These are phyloP conservation scores for Sphagnum fallax DNA, from an alignment of 228 moss, liverwort and hornwort genomes.

Conservation along the genomic window DNA sequence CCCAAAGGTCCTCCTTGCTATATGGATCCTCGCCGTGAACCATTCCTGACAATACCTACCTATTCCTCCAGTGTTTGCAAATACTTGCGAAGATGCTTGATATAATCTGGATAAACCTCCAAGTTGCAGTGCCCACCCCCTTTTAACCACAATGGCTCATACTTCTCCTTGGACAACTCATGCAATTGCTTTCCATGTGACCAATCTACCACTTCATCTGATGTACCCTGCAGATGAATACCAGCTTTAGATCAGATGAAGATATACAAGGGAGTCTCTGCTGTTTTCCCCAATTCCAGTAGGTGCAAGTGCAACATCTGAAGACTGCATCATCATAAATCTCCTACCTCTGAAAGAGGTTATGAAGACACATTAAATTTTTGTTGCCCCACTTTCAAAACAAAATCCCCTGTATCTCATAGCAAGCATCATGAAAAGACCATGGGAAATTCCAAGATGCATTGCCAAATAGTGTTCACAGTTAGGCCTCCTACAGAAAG, in stretches of 20 bases:
- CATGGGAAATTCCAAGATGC: background rate
- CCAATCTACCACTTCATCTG: constrained; percentile 29
- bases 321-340: background rate
- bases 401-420: background rate
- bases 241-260: background rate
- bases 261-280: background rate
- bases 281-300: background rate
- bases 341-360: background rate
- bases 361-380: no score
- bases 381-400: background rate
- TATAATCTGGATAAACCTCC: constrained; percentile 4
- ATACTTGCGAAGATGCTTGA: constrained; percentile 5
- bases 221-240: constrained; percentile 41
- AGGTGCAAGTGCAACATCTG: background rate
- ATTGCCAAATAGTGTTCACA: no score
- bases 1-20: background rate
- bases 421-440: background rate
- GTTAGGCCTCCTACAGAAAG: no score
- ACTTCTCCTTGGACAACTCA: constrained; percentile 1
- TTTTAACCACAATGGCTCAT: constrained; percentile 7
- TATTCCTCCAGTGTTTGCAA: background rate
- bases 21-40: background rate
- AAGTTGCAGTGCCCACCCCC: constrained; percentile 5
- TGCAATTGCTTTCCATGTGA: constrained; percentile 4
- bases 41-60: background rate